Evolutionary conservation across 2,329 filamentous ascomycete species (phyloP), one percentile per base, ranked within the genome.

Genomic region (Calonectria honghensis): DNA sequence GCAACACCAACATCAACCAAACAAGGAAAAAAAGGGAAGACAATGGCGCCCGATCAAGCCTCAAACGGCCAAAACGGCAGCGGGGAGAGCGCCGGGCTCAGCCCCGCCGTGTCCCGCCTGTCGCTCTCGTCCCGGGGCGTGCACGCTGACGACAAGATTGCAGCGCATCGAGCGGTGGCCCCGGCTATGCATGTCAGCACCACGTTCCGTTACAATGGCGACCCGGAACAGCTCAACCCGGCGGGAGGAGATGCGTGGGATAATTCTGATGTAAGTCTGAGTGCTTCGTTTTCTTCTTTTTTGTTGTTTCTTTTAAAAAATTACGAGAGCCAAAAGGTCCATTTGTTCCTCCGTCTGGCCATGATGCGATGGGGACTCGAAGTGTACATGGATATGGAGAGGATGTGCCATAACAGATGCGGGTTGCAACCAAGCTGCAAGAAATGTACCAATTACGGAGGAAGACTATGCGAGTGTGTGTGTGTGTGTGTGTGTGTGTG

Each of bases 101-200:
- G 74, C 37, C n/a, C 54, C 24, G 71, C 73, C 66, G 32, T 80
- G 27, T 77, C 81, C 70, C 74, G 78, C 14, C 77, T 85, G 51
- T 85, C 91, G 6, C 87, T 94, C 64, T 90, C 94, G 10, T 95
- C 95, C 7, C 90, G 91, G 71, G 91, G 94, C n/a, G 88, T 98
- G 76, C 96, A 98, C 84, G 95, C 94, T 76, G 96, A 98, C 82
- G 93, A 97, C 86, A 89, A 88, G 80, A 90, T 97, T 80, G 95
- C 95, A 84, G 86, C 89, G 41, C 91, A 94, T 79, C 89, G 92
- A 66, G 95, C 97, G 82, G 94, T 98, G 70, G 96, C 96, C 16
- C 96, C 97, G 73, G 92, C 96, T 5, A 89, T 98, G 82, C 96
- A 98, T 84, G 92, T 97, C 77, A 96, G 95, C 75, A 98, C 96